A percentile compares a stretch with the other conserved stretches of the same genome.
These are phyloP conservation scores for Trichosporon ovoides DNA, from an alignment of 1,284 basidiomycete species.

Conservation along the genomic window DNA sequence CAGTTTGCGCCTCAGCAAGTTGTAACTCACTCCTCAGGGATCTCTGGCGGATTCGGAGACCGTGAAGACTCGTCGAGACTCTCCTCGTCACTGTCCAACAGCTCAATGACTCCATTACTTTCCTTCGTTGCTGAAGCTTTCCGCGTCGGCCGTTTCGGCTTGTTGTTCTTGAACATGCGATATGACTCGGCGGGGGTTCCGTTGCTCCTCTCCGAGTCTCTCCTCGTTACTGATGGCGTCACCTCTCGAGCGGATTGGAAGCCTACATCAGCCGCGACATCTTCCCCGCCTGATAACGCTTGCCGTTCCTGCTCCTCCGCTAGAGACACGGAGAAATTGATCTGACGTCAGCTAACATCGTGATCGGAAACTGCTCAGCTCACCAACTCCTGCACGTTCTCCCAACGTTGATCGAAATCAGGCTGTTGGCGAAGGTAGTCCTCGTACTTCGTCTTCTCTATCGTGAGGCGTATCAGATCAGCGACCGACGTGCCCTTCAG, in stretches of 20 bases:
- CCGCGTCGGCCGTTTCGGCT: not conserved
- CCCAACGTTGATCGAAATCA: slow-evolving; percentile 73
- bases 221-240: slow-evolving; percentile 23
- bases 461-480: slow-evolving; percentile 60
- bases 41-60: not conserved
- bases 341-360: slow-evolving; percentile 29
- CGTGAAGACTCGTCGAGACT: slow-evolving; percentile 6
- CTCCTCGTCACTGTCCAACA: slow-evolving; percentile 40
- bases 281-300: slow-evolving; percentile 7
- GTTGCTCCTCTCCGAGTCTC: not conserved
- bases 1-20: not conserved
- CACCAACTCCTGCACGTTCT: slow-evolving; percentile 80
- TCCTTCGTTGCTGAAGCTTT: slow-evolving; percentile 4
- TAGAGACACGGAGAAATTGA: slow-evolving; percentile 45
- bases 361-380: slow-evolving; percentile 33
- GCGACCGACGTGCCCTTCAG: slow-evolving; percentile 58
- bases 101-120: slow-evolving; percentile 30
- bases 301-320: slow-evolving; percentile 36
- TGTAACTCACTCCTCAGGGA: slow-evolving; percentile 18
- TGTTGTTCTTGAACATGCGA: slow-evolving; percentile 28
- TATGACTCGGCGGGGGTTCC: slow-evolving; percentile 18
- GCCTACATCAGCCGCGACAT: not conserved
- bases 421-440: slow-evolving; percentile 64
- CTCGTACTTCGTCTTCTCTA: slow-evolving; percentile 63
- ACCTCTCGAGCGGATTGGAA: not conserved